phyloP scores from a whole-genome alignment of 2,329 filamentous ascomycete species.

The Pseudogymnoascus sp. region DNA sequence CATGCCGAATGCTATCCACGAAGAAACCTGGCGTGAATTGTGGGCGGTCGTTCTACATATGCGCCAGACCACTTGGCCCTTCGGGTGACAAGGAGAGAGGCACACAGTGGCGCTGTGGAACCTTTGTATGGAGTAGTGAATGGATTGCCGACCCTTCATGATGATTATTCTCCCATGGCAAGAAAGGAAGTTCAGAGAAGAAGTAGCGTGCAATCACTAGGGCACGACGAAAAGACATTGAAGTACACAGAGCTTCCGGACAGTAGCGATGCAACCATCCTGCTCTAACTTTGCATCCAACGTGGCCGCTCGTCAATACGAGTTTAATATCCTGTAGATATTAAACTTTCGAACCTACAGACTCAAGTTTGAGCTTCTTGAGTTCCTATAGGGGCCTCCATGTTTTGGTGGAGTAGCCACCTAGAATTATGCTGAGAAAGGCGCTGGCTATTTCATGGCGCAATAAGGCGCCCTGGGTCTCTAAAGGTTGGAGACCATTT shows the following conservation, averaged over 20 bases:
- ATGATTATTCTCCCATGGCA: not conserved
- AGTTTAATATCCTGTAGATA: not conserved
- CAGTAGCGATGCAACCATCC: too few relatives aligned
- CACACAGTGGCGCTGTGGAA: slow-evolving; percentile 80
- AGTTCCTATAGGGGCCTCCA: not conserved
- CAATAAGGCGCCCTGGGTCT: not conserved
- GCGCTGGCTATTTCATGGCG: not conserved
- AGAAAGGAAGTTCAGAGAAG: not conserved
- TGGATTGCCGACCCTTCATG: slow-evolving; percentile 18
- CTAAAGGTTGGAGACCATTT: not conserved
- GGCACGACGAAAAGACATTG: not conserved
- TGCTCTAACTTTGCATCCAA: not conserved
- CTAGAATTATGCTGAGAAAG: not conserved
- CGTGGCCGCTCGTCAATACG: not conserved
- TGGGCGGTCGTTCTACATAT: slow-evolving; percentile 62
- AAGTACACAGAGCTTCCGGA: not conserved
- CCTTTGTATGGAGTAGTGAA: slow-evolving; percentile 54
- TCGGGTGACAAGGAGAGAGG: slow-evolving; percentile 77
- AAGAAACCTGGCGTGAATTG: slow-evolving; percentile 85
- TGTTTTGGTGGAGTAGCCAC: not conserved
- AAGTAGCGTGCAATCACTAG: not conserved
- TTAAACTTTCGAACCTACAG: not conserved
- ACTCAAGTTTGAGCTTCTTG: not conserved
- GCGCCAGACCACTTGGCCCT: slow-evolving; percentile 68
- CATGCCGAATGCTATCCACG: slow-evolving; percentile 74